Evolutionary conservation across 768 basidiomycete species (phyloP).

Genomic region (Rubroboletus pulcherrimus): DNA sequence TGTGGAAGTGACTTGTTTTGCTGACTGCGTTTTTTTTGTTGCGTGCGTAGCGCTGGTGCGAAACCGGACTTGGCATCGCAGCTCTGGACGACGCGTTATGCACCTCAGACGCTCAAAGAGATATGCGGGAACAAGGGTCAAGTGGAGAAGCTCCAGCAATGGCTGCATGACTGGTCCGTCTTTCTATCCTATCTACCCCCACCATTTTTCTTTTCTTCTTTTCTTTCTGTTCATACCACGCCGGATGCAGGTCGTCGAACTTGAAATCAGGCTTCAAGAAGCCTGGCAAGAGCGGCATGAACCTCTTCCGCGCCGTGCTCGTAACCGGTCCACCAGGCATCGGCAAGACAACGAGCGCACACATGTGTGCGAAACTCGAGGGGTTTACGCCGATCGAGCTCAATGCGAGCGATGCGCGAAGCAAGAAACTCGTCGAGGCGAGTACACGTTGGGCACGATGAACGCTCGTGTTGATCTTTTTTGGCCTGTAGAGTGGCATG

Average conservation of each 20-base stretch:
- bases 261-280: conserved; percentile 83
- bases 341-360: conserved; percentile 95
- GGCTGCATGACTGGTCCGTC: conserved; percentile 84
- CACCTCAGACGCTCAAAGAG: conserved; percentile 82
- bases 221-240: not conserved
- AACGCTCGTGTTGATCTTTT: not conserved
- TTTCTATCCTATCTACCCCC: not conserved
- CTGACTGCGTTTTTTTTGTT: not conserved
- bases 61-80: conserved; percentile 54
- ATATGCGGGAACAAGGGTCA: conserved; percentile 93
- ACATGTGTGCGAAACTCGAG: conserved; percentile 84
- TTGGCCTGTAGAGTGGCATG: conserved; percentile 64
- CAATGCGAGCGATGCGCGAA: conserved; percentile 93
- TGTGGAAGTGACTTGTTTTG: not conserved
- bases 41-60: conserved; percentile 18
- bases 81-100: conserved; percentile 95
- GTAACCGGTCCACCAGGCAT: conserved; percentile 95
- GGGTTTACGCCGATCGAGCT: conserved; percentile 93
- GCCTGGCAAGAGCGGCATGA: conserved; percentile 88
- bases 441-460: not conserved
- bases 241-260: conserved; percentile 58
- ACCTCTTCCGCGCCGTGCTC: conserved; percentile 79
- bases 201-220: too few species aligned
- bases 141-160: conserved; percentile 83
- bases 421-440: conserved; percentile 96